A percentile compares a stretch with the other conserved stretches of the same genome.
These are phyloP conservation scores for Kwoniella europaea DNA, from an alignment of 768 basidiomycete species.

Conservation along the genomic window DNA sequence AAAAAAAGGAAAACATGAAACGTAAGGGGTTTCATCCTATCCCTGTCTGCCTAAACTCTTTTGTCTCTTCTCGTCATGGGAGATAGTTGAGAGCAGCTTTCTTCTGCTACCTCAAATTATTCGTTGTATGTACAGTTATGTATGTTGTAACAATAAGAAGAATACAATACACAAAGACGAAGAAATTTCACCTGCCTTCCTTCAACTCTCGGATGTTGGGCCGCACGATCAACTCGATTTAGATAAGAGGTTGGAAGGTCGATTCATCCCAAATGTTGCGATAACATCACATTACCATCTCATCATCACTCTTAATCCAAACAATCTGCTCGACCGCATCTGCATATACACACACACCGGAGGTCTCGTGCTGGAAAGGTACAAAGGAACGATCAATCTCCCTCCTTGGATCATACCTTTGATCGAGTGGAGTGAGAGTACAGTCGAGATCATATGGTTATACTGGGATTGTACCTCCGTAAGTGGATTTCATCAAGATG, in stretches of 20 bases:
- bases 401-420: too few relatives aligned
- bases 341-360: not conserved
- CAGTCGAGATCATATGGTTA: not conserved
- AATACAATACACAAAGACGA: too few relatives aligned
- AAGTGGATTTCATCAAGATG: not conserved
- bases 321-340: not conserved
- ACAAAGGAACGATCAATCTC: not conserved
- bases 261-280: too few relatives aligned
- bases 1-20: conserved; percentile 1
- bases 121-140: too few relatives aligned
- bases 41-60: not conserved
- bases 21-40: conserved; percentile 8
- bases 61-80: not conserved
- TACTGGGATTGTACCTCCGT: not conserved
- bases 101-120: too few relatives aligned
- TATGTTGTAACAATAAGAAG: too few relatives aligned
- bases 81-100: not conserved
- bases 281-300: not conserved
- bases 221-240: too few relatives aligned
- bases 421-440: too few relatives aligned
- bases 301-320: not conserved
- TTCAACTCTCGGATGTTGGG: too few relatives aligned
- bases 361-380: not conserved
- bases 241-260: too few relatives aligned
- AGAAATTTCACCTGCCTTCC: too few relatives aligned